Base-by-base conservation (phyloP, 495 filamentous ascomycete genomes). In the Trichocladium uniseriatum region DNA sequence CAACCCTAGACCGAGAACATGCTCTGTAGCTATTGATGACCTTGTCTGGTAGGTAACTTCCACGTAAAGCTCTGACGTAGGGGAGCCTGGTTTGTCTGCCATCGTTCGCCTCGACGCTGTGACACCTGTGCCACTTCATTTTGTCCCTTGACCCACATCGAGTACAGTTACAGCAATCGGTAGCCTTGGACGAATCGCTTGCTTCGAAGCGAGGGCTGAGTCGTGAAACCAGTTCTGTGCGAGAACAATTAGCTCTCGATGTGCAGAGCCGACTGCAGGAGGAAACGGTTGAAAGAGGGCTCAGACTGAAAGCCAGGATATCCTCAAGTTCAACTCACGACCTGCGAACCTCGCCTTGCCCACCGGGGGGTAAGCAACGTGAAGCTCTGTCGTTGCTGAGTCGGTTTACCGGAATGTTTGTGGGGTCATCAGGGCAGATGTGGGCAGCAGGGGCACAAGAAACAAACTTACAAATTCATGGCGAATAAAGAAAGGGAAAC, bases 391-490 rank as follows among this genome's bases (percentile, higher is more conserved):
- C 58, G 54, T 56, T 66, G 63, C 39, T 66, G 56, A 64, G 59
- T 66, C 43, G 56, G 63, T 51, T 64, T 66, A 66, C 63, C 63
- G 57, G 63, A 64, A 58, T 49, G 51, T 54, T 55, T 50, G 43
- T 16, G 45, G 38, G 24, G 45, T 64, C 57, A 66, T 66, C 63
- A 66, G 28, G 21, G 51, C 55, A 50, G 49, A 41, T 6, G 34
- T 27, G 46, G 11, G 27, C 14, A 42, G 38, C 19, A 27, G 20
- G 19, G 29, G 21, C 39, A 37, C 19, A 31, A 34, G 15, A 49
- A 11, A 21, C 37, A 6, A 13, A 49, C 47, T 49, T 43, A 49
- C 47, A 28, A 36, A 36, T 24, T 1, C 10, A 41, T 1, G 10
- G 32, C 13, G 37, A 22, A 39, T 20, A 18, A n/a, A n/a, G 9